These are phyloP conservation scores for Coniochaeta hoffmannii DNA, from an alignment of 2,329 filamentous ascomycete genomes.

Conservation along the genomic window DNA sequence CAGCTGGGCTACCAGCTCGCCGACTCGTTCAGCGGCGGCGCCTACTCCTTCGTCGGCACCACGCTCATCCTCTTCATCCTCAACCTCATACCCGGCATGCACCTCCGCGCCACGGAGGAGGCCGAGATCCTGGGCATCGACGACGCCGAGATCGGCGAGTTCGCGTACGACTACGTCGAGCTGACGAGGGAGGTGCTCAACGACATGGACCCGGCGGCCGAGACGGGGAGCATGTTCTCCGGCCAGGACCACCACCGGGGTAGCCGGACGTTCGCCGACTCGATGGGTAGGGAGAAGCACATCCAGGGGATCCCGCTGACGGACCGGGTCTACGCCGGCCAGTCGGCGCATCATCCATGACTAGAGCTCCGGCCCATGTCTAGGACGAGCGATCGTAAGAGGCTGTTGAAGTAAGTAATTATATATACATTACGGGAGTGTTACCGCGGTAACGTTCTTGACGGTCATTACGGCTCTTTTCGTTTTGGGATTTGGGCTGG, in stretches of 20 bases:
- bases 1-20: slow-evolving; percentile 80
- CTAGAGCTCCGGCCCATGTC: slow-evolving; percentile 1
- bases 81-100: slow-evolving; percentile 69
- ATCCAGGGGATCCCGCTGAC: background rate
- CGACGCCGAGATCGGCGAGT: slow-evolving; percentile 86
- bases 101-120: slow-evolving; percentile 66
- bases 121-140: slow-evolving; percentile 81
- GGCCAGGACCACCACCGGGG: background rate
- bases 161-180: slow-evolving; percentile 83
- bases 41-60: slow-evolving; percentile 72
- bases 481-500: background rate
- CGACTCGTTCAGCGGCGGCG: slow-evolving; percentile 67
- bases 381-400: background rate
- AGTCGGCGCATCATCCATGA: background rate
- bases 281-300: background rate
- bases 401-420: background rate
- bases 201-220: slow-evolving; percentile 37
- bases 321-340: background rate
- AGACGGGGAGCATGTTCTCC: slow-evolving; percentile 32
- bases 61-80: slow-evolving; percentile 74
- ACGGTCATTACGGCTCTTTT: background rate
- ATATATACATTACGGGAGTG: background rate
- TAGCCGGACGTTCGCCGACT: background rate
- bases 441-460: no score
- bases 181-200: slow-evolving; percentile 35